These are phyloP conservation scores for Coemansia linderi DNA, from an alignment of 371 early-diverging fungal genomes.

Conservation along the genomic window DNA sequence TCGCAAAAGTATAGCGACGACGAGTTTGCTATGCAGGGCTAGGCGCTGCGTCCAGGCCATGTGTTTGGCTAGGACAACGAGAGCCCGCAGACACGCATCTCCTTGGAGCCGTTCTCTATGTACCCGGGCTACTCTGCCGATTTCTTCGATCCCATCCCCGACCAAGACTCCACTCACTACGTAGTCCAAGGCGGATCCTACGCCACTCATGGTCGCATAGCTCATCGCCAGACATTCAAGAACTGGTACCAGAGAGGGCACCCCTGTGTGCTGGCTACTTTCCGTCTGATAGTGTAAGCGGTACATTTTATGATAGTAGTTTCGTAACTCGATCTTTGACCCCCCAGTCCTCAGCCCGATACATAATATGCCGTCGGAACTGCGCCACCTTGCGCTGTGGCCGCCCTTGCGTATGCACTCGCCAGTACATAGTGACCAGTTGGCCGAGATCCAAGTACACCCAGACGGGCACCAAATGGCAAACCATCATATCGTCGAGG, in stretches of 20 bases:
- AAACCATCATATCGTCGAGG: constrained; percentile 15
- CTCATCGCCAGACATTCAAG: constrained; percentile 69
- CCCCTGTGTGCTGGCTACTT: constrained; percentile 77
- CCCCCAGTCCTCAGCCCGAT: constrained; percentile 15
- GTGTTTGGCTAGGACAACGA: constrained; percentile 92
- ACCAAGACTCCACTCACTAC: constrained; percentile 71
- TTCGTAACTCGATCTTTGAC: not conserved
- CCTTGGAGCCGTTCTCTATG: constrained; percentile 58
- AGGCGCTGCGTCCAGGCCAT: constrained; percentile 20
- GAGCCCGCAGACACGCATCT: constrained; percentile 60
- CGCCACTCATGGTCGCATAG: constrained; percentile 82
- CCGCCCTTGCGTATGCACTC: not conserved
- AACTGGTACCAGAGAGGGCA: constrained; percentile 91
- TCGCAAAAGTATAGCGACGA: constrained; percentile 76
- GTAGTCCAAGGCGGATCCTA: constrained; percentile 83
- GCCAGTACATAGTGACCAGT: constrained; percentile 12
- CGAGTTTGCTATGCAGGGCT: constrained; percentile 13
- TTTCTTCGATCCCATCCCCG: constrained; percentile 63
- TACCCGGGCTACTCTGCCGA: constrained; percentile 91
- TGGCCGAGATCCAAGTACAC: not conserved
- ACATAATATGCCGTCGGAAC: constrained; percentile 12
- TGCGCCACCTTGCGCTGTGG: constrained; percentile 12
- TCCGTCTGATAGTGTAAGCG: constrained; percentile 55
- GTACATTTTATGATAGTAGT: constrained; percentile 3
- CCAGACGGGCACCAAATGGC: constrained; percentile 31